Conservation (phyloP, 495 filamentous ascomycete species). For the Cercophora samala region DNA sequence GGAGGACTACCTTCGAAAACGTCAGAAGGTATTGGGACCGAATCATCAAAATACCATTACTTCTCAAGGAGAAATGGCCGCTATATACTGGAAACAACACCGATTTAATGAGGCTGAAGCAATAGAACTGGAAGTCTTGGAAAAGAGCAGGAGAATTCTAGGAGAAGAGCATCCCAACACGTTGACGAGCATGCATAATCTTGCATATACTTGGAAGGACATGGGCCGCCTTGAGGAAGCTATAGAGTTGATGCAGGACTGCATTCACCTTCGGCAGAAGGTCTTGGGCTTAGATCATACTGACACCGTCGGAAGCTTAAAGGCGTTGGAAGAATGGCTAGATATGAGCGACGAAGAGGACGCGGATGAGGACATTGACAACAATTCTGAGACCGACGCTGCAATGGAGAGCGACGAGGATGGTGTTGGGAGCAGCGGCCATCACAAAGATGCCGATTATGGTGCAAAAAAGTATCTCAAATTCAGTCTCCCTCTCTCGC, state of each 20-base stretch:
- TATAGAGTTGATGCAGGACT: neutral
- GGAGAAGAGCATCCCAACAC: neutral
- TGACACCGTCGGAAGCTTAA: neutral
- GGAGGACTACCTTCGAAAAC: neutral
- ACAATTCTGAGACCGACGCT: no score
- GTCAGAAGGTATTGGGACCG: neutral
- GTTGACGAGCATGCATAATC: neutral
- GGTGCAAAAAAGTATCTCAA: no score
- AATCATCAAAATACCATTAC: neutral
- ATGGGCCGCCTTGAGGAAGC: neutral
- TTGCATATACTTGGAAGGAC: neutral
- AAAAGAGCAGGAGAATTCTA: neutral
- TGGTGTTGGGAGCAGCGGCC: no score
- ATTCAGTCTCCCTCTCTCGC: no score
- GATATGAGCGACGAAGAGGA: no score
- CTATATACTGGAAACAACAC: neutral
- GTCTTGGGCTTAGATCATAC: neutral
- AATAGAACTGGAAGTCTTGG: neutral
- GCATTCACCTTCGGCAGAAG: neutral
- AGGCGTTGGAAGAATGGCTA: neutral
- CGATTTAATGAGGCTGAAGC: neutral
- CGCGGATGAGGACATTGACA: no score
- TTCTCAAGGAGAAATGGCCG: neutral
- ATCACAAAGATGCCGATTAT: neutral
- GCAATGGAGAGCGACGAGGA: no score